Conservation (phyloP, 192 early-diverging fungal genomes). For the Linnemannia hyalina region DNA sequence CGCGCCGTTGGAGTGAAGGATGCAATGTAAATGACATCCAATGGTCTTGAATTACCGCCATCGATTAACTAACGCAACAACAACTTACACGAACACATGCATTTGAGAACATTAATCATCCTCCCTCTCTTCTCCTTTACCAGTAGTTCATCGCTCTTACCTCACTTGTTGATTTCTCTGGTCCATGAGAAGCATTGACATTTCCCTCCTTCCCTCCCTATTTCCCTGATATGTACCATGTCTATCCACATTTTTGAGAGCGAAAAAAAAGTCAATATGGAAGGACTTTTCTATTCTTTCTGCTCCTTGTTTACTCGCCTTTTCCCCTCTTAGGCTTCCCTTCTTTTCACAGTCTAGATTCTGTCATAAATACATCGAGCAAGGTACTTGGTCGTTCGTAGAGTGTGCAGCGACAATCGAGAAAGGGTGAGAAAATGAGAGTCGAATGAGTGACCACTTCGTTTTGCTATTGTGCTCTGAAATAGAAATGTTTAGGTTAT, state of each 20-base stretch:
- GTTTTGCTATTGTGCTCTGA: neutral
- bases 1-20: neutral
- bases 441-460: no score
- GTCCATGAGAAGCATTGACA: neutral
- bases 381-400: neutral
- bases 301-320: neutral
- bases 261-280: neutral
- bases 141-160: neutral
- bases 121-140: neutral
- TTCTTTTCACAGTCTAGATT: neutral
- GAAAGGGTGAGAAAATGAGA: neutral
- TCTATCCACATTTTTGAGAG: slow-evolving; percentile 2
- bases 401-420: neutral
- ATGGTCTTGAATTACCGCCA: neutral
- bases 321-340: neutral
- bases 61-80: neutral
- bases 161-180: neutral
- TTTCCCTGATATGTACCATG: no score
- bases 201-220: neutral
- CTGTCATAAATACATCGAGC: neutral
- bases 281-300: no score
- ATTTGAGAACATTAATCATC: neutral
- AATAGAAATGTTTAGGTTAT: neutral
- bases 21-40: neutral
- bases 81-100: neutral